These are phyloP conservation scores for Xylaria arbuscula DNA, from an alignment of 2,329 filamentous ascomycete species.

Conservation along the genomic window DNA sequence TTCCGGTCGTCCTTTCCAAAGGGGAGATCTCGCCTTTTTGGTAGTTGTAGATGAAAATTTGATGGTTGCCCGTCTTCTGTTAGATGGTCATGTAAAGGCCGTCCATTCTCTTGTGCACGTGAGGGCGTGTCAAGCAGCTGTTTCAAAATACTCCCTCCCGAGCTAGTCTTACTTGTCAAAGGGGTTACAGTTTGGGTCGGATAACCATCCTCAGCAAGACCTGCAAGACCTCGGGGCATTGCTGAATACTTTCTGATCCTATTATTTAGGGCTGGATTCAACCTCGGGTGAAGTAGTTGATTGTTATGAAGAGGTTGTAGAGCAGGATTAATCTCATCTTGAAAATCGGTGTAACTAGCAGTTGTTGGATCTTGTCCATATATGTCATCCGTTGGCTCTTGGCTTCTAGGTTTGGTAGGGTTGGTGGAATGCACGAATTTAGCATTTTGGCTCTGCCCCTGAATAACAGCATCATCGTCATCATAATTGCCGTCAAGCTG, in stretches of 20 bases:
- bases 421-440: neutral
- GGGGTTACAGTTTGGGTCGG: conserved; percentile 18
- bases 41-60: conserved; percentile 46
- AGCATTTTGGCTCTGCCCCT: neutral
- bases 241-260: conserved; percentile 17
- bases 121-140: conserved; percentile 42
- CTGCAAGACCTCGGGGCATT: conserved; percentile 37
- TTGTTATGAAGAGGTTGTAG: conserved; percentile 20
- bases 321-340: neutral
- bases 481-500: neutral
- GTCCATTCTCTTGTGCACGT: conserved; percentile 30
- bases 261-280: conserved; percentile 11
- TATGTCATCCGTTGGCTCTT: neutral
- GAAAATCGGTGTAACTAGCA: neutral
- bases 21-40: conserved; percentile 57
- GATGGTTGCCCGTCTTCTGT: conserved; percentile 22
- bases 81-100: conserved; percentile 1
- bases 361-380: conserved; percentile 2
- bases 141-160: conserved; percentile 37
- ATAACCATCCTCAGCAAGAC: conserved; percentile 45
- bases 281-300: conserved; percentile 15
- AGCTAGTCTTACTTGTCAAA: conserved; percentile 5
- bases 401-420: neutral
- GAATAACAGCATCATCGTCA: neutral
- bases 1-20: conserved; percentile 49